phyloP scores from a whole-genome alignment of 1,139 yeast genomes.

The Blastobotrys apis region DNA sequence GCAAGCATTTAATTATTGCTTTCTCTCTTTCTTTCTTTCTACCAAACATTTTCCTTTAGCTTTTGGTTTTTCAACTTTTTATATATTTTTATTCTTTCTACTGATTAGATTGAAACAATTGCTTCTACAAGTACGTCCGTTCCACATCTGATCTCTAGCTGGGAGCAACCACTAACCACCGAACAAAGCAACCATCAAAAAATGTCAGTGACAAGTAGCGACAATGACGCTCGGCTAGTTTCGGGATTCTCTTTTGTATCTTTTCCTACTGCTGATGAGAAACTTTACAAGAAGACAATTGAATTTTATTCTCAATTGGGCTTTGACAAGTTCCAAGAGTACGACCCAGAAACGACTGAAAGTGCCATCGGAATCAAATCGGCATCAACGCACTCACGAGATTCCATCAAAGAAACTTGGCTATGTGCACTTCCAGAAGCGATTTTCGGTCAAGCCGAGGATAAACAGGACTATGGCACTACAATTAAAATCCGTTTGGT shows the following conservation, averaged over 20 bases:
- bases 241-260: conserved; percentile 47
- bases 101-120: background rate
- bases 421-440: conserved; percentile 26
- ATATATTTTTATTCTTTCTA: background rate
- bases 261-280: conserved; percentile 51
- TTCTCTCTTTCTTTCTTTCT: background rate
- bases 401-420: conserved; percentile 29
- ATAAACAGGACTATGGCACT: conserved; percentile 20
- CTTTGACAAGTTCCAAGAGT: conserved; percentile 47
- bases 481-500: conserved; percentile 35
- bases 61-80: background rate
- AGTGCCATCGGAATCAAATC: conserved; percentile 29
- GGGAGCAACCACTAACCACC: too few species aligned
- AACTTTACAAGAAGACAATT: conserved; percentile 43
- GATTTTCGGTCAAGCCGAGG: conserved; percentile 19
- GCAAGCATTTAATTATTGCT: too few species aligned
- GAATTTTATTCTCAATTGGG: conserved; percentile 57
- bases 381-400: conserved; percentile 29
- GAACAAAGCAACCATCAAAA: too few species aligned
- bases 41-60: background rate
- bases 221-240: conserved; percentile 11
- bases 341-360: conserved; percentile 31
- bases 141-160: too few species aligned
- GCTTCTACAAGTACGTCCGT: too few species aligned
- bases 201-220: background rate